phyloP scores from a whole-genome alignment of 1,284 basidiomycete species.

The Cyathus pygmaeus region DNA sequence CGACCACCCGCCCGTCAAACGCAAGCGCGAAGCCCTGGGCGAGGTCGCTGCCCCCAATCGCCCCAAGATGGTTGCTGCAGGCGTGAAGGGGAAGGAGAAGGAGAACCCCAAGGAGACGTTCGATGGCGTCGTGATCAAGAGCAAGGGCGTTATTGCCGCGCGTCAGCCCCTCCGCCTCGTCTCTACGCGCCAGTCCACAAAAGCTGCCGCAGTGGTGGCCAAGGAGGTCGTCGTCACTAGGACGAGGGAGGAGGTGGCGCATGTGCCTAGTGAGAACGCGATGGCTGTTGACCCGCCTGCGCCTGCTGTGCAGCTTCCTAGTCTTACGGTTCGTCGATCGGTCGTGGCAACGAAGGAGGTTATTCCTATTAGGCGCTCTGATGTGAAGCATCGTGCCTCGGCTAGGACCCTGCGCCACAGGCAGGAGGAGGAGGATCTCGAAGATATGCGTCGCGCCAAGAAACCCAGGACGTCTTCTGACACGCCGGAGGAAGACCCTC shows the following conservation, averaged over 20 bases:
- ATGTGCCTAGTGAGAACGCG: conserved; percentile 55
- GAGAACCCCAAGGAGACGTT: conserved; percentile 26
- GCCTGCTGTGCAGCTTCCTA: conserved; percentile 40
- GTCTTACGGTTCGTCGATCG: conserved; percentile 54
- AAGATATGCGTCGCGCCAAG: conserved; percentile 68
- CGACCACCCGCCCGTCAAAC: conserved; percentile 62
- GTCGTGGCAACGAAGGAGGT: conserved; percentile 44
- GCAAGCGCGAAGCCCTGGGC: conserved; percentile 79
- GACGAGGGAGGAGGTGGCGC: conserved; percentile 47
- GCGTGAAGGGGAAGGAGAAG: conserved; percentile 25
- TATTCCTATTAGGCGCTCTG: conserved; percentile 38
- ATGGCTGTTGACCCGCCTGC: conserved; percentile 68
- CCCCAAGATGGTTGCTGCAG: conserved; percentile 31
- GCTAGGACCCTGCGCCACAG: conserved; percentile 27
- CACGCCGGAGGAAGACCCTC: conserved; percentile 57
- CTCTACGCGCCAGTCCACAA: conserved; percentile 2
- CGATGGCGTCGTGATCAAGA: conserved; percentile 22
- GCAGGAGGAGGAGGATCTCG: conserved; percentile 53
- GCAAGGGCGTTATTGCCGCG: conserved; percentile 16
- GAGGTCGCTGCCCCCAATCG: conserved; percentile 69
- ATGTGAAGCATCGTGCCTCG: conserved; percentile 40
- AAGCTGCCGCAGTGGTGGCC: conserved; percentile 16
- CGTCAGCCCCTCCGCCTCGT: conserved; percentile 6
- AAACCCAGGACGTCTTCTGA: conserved; percentile 80
- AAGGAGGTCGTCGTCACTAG: conserved; percentile 31